Base-by-base conservation (phyloP, 2,329 filamentous ascomycete genomes). In the Colletotrichum cereale region DNA sequence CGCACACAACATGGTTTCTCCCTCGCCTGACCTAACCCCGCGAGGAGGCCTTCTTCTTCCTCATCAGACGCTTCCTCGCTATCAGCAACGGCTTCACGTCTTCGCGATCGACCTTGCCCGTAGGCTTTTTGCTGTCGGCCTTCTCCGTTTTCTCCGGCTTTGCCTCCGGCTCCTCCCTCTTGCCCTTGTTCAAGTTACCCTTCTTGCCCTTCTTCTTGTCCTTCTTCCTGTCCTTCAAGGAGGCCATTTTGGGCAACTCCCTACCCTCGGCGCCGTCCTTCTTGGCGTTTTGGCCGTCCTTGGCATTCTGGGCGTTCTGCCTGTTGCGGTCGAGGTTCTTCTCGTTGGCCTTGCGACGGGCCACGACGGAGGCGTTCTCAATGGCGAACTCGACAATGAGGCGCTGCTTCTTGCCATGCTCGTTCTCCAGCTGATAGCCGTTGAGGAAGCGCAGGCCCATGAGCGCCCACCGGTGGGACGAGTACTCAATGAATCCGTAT, bases 401-500 rank as follows among this genome's bases (percentile, higher is more conserved):
- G 16, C 96, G 88, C 82, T 96, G 95, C 80, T 94, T 96, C 83
- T 92, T 94, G 74, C 96, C 95, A 64, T 88, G 82, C 31, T 85
- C 82, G 74, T 87, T 89, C 77, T 87, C 85, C 24, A 90, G 76
- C 40, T 88, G 84, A 71, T 89, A 91, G 1, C 96, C 95, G 80
- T 99, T 99, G 68, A 99, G 87, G 91, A 94, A 98, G 57, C 96
- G 88, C 73, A 99, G 85, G 31, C 94, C 96, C 94, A 98, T 98
- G 48, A 99, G 87, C 18, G 96, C 96, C 86, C 92, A 96, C 61
- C 96, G 92, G 79, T 99, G 96, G 38, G 93, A 96, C 74, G 91
- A 93, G 82, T 98, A 99, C 83, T 99, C 96, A 75, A 99, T 93
- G 84, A 99, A 99, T 16, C 97, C 96, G 80, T 99, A 99, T 6